Base-by-base conservation (phyloP, 164 flowering plant species). In the Platanus orientalis region DNA sequence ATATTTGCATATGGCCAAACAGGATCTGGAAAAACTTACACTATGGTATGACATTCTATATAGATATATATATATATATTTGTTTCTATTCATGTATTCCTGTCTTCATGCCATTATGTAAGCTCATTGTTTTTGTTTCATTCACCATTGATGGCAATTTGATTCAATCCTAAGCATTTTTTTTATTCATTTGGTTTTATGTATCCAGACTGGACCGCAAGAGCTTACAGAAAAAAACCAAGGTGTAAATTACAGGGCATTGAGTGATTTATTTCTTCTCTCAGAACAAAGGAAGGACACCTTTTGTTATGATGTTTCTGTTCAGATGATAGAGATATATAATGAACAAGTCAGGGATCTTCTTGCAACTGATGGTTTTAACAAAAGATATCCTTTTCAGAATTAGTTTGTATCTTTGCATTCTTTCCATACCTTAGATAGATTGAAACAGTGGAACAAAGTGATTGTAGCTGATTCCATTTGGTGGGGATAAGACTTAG, bases 1-100 rank as follows among this genome's bases (percentile, higher is more conserved):
- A 95, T 95, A 65, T 95, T 95, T 79, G 99, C 99, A 51, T 95
- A 95, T 78, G 99, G 99, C 27, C 99, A 95, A 74, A 95, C 99
- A 10, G 99, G 99, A 58, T 92, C 99, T 6, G 99, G 99, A 53
- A 95, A 95, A 77, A 95, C 99, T 29, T 79, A 57, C 69, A 95
- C 99, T 9, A 95, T 95, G 99, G 99, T 95, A 75, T 67, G 75
- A 62, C 16, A 32, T n/a, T 40, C 30, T 25, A 40, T n/a, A 36
- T 36, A 36, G 42, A n/a, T n/a, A n/a, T n/a, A n/a, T n/a, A n/a
- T n/a, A n/a, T 36, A 14, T 10, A 36, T 36, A 0, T 10, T 1
- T 36, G 42, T 36, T 7, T 36, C 7, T 36, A 36, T 36, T 14
- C 5, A 36, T 36, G 9, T 36, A 45, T 45, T 45, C 20, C 16